Base-by-base conservation (phyloP, 192 early-diverging fungal genomes). In the Backusella luteola region DNA sequence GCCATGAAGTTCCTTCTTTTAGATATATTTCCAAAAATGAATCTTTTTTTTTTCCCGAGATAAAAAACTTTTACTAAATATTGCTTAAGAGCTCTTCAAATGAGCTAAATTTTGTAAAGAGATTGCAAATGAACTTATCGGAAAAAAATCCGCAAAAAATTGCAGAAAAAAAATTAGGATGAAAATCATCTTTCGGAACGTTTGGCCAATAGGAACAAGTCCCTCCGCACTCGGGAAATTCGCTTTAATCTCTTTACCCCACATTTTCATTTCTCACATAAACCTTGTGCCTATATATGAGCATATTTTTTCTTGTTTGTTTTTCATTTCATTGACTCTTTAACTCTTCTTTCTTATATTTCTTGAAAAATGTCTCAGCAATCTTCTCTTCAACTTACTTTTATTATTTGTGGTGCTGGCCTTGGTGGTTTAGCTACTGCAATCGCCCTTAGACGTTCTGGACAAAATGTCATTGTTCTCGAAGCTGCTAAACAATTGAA, bases 361-460 rank as follows among this genome's bases (percentile, higher is more conserved):
- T 63, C 56, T 63, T 63, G 23, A 63, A 11, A 32, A 63, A 73
- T 73, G 72, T 12, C 72, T 17, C 41, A 73, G 6, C 72, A 59
- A 23, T 21, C 32, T 46, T 21, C 32, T 26, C 21, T 73, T 38
- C 26, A 41, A 56, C 36, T 73, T 73, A 35, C 59, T 46, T 35
- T 75, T 38, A 67, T 75, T n/a, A 49, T 75, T 26, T 63, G 66
- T 19, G 74, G 74, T 66, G 74, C 38, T 32, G 74, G 74, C 32
- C 23, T 75, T 34, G 74, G 74, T 34, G 74, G 74, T 32, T 39
- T 75, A 32, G 59, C 74, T 34, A 35, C 74, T 46, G 74, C 74
- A n/a, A 75, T 75, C 19, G 74, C 74, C 11, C 41, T 75, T 9
- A 34, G 41, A 67, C 49, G 74, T 15, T 52, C 66, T 67, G 74